A percentile compares a stretch with the other conserved stretches of the same genome.
These are phyloP conservation scores for Rhododendron simsii DNA, from an alignment of 148 eudicot genomes.

Conservation along the genomic window DNA sequence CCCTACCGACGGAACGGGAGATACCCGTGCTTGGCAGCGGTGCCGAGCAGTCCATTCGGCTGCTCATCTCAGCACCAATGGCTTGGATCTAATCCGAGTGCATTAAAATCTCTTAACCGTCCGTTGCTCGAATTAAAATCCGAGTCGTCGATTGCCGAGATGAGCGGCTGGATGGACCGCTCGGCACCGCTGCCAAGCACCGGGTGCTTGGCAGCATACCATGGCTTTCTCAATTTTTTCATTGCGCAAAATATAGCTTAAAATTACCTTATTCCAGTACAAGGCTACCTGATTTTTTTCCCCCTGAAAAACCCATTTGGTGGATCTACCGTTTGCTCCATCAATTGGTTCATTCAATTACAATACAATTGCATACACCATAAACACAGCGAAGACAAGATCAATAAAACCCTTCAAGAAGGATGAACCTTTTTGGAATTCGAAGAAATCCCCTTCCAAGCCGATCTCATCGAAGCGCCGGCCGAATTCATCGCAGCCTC, in stretches of 20 bases:
- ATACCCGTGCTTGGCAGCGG: no score
- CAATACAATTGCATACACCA: not conserved
- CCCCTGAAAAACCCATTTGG: not conserved
- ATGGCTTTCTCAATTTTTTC: no score
- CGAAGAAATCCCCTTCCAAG: conserved; percentile 46
- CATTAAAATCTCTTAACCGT: no score
- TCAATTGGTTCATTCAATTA: not conserved
- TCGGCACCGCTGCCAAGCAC: no score
- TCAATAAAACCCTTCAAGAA: conserved; percentile 23
- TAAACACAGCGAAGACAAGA: not conserved
- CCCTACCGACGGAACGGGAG: no score
- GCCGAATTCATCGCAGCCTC: conserved; percentile 73
- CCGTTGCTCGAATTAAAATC: no score
- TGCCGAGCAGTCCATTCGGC: no score
- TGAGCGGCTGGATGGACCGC: no score
- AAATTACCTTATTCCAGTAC: not conserved
- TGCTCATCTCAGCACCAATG: no score
- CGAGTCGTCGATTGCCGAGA: no score
- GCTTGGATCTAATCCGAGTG: no score
- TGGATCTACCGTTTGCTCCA: not conserved
- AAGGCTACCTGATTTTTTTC: not conserved
- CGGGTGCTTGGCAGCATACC: no score
- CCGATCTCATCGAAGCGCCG: conserved; percentile 57
- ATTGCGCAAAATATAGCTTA: not conserved
- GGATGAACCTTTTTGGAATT: conserved; percentile 71